phyloP scores from a whole-genome alignment of 805 yeast species.

The Saccharomycopsis sp. region DNA sequence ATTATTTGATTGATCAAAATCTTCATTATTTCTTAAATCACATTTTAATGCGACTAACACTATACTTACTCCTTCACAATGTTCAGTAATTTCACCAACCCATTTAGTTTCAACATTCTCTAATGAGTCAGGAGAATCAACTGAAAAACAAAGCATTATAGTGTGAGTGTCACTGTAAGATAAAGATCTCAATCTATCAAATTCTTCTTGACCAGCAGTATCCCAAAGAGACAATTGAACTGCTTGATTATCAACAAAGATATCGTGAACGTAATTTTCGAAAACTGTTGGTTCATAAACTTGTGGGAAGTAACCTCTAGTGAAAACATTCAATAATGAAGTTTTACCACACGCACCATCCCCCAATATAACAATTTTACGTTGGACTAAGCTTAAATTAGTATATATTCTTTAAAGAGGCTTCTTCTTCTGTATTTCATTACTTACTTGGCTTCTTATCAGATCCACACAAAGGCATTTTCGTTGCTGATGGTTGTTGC shows the following conservation, averaged over 20 bases:
- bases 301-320: constrained; percentile 96
- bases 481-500: constrained; percentile 5
- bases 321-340: constrained; percentile 87
- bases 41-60: constrained; percentile 93
- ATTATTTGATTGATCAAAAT: constrained; percentile 29
- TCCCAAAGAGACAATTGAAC: constrained; percentile 95
- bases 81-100: constrained; percentile 96
- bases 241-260: constrained; percentile 89
- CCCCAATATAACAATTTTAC: constrained; percentile 90
- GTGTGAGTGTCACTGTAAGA: constrained; percentile 95
- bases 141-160: constrained; percentile 91
- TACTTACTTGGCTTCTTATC: constrained; percentile 38
- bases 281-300: constrained; percentile 98
- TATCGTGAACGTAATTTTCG: constrained; percentile 95
- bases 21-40: constrained; percentile 72
- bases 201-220: constrained; percentile 98
- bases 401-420: constrained; percentile 5
- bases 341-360: constrained; percentile 99
- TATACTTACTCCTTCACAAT: constrained; percentile 92
- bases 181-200: constrained; percentile 85
- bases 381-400: constrained; percentile 48
- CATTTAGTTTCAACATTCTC: constrained; percentile 94
- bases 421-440: not conserved
- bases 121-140: constrained; percentile 88
- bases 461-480: constrained; percentile 40